Conservation (phyloP, 306 rosid genomes). For the Prosopis cineraria region DNA sequence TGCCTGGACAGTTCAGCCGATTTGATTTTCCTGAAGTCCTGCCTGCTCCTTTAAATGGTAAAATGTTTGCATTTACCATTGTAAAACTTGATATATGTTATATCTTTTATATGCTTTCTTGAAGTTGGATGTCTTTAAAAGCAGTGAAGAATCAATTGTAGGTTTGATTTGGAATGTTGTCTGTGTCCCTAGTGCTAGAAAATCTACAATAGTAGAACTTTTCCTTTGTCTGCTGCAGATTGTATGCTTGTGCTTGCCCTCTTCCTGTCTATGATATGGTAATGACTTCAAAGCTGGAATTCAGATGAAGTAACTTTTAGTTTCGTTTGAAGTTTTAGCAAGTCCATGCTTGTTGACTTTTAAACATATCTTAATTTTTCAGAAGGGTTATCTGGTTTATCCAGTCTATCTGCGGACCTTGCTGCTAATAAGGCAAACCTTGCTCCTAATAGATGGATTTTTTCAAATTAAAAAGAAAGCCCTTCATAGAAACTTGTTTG, state of each 20-base stretch:
- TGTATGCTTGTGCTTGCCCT: slow-evolving; percentile 9
- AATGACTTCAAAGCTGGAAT: slow-evolving; percentile 22
- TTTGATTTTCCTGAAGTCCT: slow-evolving; percentile 86
- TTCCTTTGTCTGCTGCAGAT: slow-evolving; percentile 20
- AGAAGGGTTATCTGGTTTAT: not conserved
- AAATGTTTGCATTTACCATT: slow-evolving; percentile 33
- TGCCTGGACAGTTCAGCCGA: slow-evolving; percentile 96
- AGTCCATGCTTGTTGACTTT: not conserved
- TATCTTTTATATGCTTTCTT: slow-evolving; percentile 24
- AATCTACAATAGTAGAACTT: slow-evolving; percentile 2
- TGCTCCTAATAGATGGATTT: not conserved
- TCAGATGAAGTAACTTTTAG: not conserved
- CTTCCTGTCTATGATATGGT: slow-evolving; percentile 8
- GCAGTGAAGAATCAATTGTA: not conserved
- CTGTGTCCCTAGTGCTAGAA: not conserved
- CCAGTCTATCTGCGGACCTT: not conserved
- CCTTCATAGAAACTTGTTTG: not conserved
- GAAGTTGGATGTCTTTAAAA: slow-evolving; percentile 17
- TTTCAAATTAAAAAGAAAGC: not conserved
- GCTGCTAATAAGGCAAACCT: not conserved
- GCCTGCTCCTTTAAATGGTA: slow-evolving; percentile 94
- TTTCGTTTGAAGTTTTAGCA: not conserved
- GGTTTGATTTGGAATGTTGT: not conserved
- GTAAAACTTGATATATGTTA: not conserved
- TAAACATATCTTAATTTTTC: not conserved